These are phyloP conservation scores for Pichia eremophila DNA, from an alignment of 805 yeast species.

Conservation along the genomic window DNA sequence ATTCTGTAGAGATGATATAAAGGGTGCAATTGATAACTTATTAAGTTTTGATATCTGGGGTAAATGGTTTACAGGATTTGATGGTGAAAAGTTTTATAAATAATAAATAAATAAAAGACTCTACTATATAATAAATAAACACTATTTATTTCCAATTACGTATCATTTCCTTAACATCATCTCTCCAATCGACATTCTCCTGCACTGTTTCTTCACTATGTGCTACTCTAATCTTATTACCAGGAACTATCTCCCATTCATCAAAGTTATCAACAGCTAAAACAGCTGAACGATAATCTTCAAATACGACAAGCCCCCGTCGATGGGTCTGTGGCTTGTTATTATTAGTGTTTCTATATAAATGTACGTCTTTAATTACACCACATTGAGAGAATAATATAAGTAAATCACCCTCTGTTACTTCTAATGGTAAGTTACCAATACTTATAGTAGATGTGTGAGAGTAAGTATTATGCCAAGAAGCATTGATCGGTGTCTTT, in stretches of 20 bases:
- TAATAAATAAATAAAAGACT: too few relatives aligned
- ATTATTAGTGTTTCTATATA: constrained; percentile 43
- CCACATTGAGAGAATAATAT: constrained; percentile 86
- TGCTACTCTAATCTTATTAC: constrained; percentile 53
- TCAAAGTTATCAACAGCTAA: constrained; percentile 85
- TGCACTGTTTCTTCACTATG: constrained; percentile 47
- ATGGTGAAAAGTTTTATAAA: too few relatives aligned
- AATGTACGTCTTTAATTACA: constrained; percentile 63
- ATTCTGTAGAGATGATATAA: too few relatives aligned
- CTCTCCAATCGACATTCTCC: too few relatives aligned
- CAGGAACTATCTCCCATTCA: constrained; percentile 41
- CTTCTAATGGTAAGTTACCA: constrained; percentile 56
- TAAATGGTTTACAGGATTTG: too few relatives aligned
- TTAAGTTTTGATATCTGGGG: too few relatives aligned
- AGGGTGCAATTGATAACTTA: too few relatives aligned
- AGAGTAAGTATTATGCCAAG: constrained; percentile 84
- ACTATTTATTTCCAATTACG: too few relatives aligned
- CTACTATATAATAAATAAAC: too few relatives aligned
- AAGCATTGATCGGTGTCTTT: constrained; percentile 43
- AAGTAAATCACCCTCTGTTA: constrained; percentile 69
- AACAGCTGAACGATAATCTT: constrained; percentile 68
- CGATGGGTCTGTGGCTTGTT: neutral
- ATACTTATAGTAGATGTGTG: constrained; percentile 72
- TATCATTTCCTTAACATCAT: too few relatives aligned
- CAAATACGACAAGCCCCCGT: constrained; percentile 66